These are phyloP conservation scores for Marchantia paleacea DNA, from an alignment of 225 moss, liverwort and hornwort species.

Conservation along the genomic window DNA sequence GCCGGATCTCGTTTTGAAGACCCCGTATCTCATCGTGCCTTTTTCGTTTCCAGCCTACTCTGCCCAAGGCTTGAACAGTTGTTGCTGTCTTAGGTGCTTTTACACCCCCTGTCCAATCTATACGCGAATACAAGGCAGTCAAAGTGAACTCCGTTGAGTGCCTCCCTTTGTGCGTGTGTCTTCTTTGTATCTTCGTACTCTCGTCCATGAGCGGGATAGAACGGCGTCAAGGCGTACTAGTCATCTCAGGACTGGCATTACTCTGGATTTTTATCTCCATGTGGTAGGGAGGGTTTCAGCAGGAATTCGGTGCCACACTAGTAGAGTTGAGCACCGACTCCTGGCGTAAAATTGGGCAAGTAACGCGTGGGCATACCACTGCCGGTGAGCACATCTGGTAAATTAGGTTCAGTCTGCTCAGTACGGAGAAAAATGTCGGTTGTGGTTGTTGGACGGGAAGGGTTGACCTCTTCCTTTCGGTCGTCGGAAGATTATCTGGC, in stretches of 20 bases:
- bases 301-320: constrained; percentile 27
- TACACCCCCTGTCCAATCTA: not conserved
- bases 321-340: constrained; percentile 26
- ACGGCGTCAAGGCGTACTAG: constrained; percentile 18
- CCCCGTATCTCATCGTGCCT: not conserved
- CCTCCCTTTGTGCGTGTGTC: constrained; percentile 15
- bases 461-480: constrained; percentile 26
- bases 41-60: not conserved
- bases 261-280: constrained; percentile 25
- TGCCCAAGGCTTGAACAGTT: not conserved
- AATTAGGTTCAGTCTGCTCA: not conserved
- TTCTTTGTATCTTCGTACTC: constrained; percentile 15
- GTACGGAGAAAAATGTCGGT: constrained; percentile 29
- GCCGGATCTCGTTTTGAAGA: not conserved
- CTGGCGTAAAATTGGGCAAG: not conserved
- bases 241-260: not conserved
- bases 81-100: not conserved
- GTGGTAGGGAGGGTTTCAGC: constrained; percentile 12
- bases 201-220: constrained; percentile 19
- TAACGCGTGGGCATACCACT: not conserved
- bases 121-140: not conserved
- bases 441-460: constrained; percentile 31
- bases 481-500: constrained; percentile 33
- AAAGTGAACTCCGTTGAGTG: constrained; percentile 6
- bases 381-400: not conserved